These are phyloP conservation scores for Elsinoe australis DNA, from an alignment of 2,329 filamentous ascomycete species.

Conservation along the genomic window DNA sequence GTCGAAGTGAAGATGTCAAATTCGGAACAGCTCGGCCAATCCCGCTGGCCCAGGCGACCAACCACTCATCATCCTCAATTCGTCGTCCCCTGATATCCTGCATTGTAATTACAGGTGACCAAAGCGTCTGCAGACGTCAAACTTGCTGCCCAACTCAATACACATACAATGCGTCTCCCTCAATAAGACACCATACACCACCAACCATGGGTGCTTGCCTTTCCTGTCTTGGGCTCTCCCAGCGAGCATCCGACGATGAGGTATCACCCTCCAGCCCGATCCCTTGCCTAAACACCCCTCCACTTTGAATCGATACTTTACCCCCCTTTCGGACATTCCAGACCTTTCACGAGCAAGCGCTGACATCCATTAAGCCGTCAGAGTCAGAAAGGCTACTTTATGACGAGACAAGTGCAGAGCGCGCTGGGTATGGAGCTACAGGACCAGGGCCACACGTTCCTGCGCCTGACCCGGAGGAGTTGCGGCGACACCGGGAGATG, in stretches of 20 bases:
- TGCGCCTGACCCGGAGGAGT: slow-evolving; percentile 43
- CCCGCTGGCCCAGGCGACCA: not conserved
- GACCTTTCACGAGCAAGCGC: slow-evolving; percentile 4
- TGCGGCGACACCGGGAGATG: slow-evolving; percentile 41
- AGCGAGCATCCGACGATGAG: slow-evolving; percentile 40
- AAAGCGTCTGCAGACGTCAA: slow-evolving; percentile 15
- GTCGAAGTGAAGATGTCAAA: no score
- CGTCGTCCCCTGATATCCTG: slow-evolving; percentile 13
- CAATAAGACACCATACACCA: slow-evolving; percentile 20
- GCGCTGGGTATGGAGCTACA: slow-evolving; percentile 37
- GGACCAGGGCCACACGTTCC: slow-evolving; percentile 30
- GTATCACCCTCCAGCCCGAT: slow-evolving; percentile 23
- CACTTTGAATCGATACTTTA: slow-evolving; percentile 23
- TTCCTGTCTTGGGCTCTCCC: slow-evolving; percentile 41
- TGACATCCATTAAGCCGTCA: slow-evolving; percentile 34
- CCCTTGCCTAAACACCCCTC: slow-evolving; percentile 12
- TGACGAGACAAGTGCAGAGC: slow-evolving; percentile 37
- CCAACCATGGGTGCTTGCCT: slow-evolving; percentile 43
- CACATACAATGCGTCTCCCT: slow-evolving; percentile 9
- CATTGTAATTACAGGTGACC: slow-evolving; percentile 12
- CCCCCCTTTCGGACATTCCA: slow-evolving; percentile 11
- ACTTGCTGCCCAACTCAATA: not conserved
- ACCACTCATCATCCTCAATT: slow-evolving; percentile 4
- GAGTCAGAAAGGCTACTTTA: slow-evolving; percentile 41
- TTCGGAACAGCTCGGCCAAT: no score